Evolutionary conservation across 306 rosid genomes (phyloP).

Genomic region (Quercus agrifolia): DNA sequence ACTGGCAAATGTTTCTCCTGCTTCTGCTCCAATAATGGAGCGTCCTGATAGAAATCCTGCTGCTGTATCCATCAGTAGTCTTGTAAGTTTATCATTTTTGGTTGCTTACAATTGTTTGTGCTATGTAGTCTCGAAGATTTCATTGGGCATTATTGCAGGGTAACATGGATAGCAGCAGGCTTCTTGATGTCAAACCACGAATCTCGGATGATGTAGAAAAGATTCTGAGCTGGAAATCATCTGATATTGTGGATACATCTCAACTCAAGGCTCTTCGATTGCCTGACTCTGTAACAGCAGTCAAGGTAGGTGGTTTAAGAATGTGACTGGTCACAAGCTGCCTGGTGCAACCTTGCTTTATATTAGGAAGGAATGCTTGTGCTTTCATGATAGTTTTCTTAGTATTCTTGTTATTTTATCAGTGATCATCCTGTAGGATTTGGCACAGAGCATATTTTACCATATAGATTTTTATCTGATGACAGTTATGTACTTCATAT

Average conservation of each 20-base stretch:
- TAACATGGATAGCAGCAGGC: conserved; percentile 37
- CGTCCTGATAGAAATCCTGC: conserved; percentile 38
- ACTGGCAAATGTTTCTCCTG: conserved; percentile 23
- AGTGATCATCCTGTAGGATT: not conserved
- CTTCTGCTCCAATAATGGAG: conserved; percentile 25
- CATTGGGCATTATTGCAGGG: conserved; percentile 23
- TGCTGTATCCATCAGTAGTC: conserved; percentile 32
- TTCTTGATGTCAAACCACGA: conserved; percentile 44
- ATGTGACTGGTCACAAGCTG: not conserved
- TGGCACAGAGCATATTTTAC: not conserved
- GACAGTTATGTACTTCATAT: not conserved
- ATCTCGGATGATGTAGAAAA: conserved; percentile 34
- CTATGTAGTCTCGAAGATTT: not conserved
- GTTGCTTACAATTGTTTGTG: not conserved
- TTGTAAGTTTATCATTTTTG: conserved; percentile 25
- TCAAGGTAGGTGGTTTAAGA: conserved; percentile 27
- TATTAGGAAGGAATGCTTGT: not conserved
- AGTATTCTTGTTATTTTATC: not conserved
- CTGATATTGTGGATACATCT: conserved; percentile 37
- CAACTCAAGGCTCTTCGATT: conserved; percentile 35
- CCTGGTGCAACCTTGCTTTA: not conserved
- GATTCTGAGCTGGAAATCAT: conserved; percentile 35
- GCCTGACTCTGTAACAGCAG: conserved; percentile 35
- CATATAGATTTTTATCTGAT: not conserved
- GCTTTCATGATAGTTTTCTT: not conserved